Percentiles rank a stretch among this genome's conserved stretches.
Evolutionary conservation across 768 basidiomycete species (phyloP).

Genomic region (Termitomyces sp.): DNA sequence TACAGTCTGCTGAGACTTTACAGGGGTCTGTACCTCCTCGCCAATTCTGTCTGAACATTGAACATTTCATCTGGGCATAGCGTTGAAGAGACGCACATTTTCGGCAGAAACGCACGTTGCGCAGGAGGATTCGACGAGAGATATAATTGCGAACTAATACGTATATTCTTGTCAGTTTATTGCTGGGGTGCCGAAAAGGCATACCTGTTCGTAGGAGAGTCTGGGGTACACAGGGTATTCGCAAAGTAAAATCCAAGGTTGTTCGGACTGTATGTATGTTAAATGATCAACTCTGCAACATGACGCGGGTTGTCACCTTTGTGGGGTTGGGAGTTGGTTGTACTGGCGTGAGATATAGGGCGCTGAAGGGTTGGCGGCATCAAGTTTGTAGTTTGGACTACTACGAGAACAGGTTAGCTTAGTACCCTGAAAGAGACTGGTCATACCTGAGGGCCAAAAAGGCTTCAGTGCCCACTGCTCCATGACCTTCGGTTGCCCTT

Average conservation of each 20-base stretch:
- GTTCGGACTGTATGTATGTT: constrained; percentile 18
- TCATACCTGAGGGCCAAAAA: constrained; percentile 10
- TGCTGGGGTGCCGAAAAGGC: constrained; percentile 1
- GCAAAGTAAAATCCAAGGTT: constrained; percentile 22
- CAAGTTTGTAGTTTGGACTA: constrained; percentile 12
- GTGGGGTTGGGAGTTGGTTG: constrained; percentile 32
- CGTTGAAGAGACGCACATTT: constrained; percentile 6
- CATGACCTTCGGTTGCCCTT: constrained; percentile 5
- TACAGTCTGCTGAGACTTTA: constrained; percentile 28
- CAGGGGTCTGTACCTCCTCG: constrained; percentile 15
- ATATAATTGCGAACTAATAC: constrained; percentile 4
- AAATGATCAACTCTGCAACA: not conserved
- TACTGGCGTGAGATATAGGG: constrained; percentile 18
- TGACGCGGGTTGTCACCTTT: constrained; percentile 11
- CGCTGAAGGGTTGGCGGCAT: constrained; percentile 12
- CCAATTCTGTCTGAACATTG: constrained; percentile 10
- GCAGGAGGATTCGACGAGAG: constrained; percentile 6
- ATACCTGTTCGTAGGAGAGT: constrained; percentile 22
- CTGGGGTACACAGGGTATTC: constrained; percentile 16
- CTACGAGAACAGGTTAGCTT: not conserved
- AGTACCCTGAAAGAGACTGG: not conserved
- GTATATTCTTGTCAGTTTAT: not conserved
- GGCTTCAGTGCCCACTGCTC: not conserved
- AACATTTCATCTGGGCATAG: not conserved
- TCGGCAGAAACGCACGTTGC: constrained; percentile 12